Percentiles rank a stretch among this genome's conserved stretches.
Conservation (phyloP, 192 early-diverging fungal genomes). For the Dimargaris xerosporica region DNA sequence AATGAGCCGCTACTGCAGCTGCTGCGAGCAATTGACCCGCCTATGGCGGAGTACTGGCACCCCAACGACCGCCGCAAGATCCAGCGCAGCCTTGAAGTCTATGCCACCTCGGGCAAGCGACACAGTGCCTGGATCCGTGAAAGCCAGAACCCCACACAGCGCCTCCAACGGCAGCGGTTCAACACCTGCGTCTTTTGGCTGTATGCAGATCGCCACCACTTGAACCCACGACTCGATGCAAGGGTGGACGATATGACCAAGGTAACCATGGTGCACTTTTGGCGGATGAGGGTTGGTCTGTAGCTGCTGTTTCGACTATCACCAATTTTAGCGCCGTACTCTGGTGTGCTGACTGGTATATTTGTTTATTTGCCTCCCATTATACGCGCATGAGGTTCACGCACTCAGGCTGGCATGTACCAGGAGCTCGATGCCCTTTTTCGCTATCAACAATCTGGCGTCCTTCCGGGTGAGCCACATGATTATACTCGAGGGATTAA, state of each 20-base stretch:
- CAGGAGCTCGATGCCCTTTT: background rate
- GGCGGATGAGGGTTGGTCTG: too few species aligned
- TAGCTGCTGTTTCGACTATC: too few species aligned
- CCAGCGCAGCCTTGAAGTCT: conserved; percentile 74
- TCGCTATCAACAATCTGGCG: conserved; percentile 40
- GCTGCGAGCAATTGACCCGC: conserved; percentile 57
- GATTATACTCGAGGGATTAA: conserved; percentile 15
- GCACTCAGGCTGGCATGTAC: background rate
- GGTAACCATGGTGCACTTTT: conserved; percentile 17
- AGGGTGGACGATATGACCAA: conserved; percentile 84
- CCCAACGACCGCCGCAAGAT: conserved; percentile 74
- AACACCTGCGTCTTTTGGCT: conserved; percentile 77
- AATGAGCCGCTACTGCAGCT: conserved; percentile 46
- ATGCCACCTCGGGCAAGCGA: conserved; percentile 45
- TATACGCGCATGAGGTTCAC: conserved; percentile 16
- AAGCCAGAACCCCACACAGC: conserved; percentile 37
- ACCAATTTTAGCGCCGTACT: background rate
- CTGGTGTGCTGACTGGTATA: conserved; percentile 20
- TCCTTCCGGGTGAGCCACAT: conserved; percentile 61
- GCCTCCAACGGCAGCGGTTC: conserved; percentile 34
- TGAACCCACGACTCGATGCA: conserved; percentile 65
- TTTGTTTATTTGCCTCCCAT: conserved; percentile 38
- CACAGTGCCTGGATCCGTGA: conserved; percentile 63
- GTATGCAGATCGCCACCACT: conserved; percentile 43
- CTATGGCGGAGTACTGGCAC: conserved; percentile 85